Evolutionary conservation across 2,329 filamentous ascomycete genomes (phyloP).

Genomic region (Ceratocystis albifundus): DNA sequence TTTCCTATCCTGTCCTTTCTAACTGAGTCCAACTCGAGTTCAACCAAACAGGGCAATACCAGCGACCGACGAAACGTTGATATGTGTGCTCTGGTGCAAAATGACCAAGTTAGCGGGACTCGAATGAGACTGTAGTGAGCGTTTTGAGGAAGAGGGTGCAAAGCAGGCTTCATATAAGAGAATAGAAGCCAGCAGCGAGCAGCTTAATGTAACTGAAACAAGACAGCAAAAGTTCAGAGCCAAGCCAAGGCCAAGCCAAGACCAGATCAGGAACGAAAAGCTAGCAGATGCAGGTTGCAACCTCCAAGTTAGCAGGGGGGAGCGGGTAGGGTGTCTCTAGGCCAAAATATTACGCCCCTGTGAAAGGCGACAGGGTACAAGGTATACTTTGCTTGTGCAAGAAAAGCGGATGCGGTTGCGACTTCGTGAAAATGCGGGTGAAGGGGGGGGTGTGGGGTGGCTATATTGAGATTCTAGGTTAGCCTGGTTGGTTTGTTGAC

Average conservation of each 20-base stretch:
- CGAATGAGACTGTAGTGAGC: background rate
- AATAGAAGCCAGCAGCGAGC: background rate
- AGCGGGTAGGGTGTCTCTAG: constrained; percentile 7
- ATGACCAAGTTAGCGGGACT: background rate
- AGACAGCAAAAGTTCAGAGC: background rate
- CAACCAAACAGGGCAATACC: background rate
- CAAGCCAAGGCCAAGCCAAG: background rate
- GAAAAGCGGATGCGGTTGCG: constrained; percentile 6
- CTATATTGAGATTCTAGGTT: background rate
- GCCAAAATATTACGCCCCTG: background rate
- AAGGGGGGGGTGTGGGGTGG: background rate
- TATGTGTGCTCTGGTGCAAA: background rate
- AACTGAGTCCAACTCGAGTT: background rate
- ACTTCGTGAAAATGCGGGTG: background rate
- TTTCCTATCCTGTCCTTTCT: background rate
- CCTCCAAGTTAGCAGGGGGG: background rate
- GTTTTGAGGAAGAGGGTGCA: background rate
- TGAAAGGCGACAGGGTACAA: background rate
- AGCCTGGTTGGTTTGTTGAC: too few species aligned
- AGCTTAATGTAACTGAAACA: constrained; percentile 10
- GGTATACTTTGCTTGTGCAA: background rate
- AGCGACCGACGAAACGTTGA: background rate
- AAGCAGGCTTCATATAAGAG: background rate
- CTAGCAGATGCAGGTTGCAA: constrained; percentile 6
- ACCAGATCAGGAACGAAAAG: constrained; percentile 14